These are phyloP conservation scores for Trichoderma orchidacearum DNA, from an alignment of 495 filamentous ascomycete genomes.

Conservation along the genomic window DNA sequence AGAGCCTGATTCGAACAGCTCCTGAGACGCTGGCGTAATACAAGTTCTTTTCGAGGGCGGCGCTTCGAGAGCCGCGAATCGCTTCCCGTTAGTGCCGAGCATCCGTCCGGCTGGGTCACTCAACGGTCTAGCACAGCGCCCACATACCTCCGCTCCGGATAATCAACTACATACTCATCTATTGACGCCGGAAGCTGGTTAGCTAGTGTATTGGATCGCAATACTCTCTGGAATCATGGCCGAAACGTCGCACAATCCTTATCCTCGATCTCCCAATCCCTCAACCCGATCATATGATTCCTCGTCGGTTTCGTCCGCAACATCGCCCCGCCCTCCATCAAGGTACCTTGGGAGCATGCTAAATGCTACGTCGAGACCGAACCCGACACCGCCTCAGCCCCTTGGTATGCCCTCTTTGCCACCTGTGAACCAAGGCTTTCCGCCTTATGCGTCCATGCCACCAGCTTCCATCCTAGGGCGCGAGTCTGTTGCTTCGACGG, in stretches of 20 bases:
- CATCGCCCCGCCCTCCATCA: constrained; percentile 33
- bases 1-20: neutral
- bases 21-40: neutral
- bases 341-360: constrained; percentile 33
- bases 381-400: constrained; percentile 23
- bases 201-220: neutral
- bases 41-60: neutral
- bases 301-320: constrained; percentile 39
- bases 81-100: neutral
- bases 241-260: constrained; percentile 35
- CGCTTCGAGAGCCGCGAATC: neutral
- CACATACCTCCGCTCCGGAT: neutral
- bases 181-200: neutral
- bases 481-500: constrained; percentile 38
- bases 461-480: constrained; percentile 30
- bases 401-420: constrained; percentile 29
- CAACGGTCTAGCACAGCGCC: neutral
- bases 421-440: constrained; percentile 13
- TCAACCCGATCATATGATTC: constrained; percentile 41
- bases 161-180: neutral
- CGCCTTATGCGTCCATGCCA: constrained; percentile 6
- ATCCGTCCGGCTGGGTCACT: neutral
- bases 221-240: constrained; percentile 25
- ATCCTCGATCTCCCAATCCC: constrained; percentile 39
- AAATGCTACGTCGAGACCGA: constrained; percentile 22